These are phyloP conservation scores for Aspergillus latus DNA, from an alignment of 2,329 filamentous ascomycete species.

Conservation along the genomic window DNA sequence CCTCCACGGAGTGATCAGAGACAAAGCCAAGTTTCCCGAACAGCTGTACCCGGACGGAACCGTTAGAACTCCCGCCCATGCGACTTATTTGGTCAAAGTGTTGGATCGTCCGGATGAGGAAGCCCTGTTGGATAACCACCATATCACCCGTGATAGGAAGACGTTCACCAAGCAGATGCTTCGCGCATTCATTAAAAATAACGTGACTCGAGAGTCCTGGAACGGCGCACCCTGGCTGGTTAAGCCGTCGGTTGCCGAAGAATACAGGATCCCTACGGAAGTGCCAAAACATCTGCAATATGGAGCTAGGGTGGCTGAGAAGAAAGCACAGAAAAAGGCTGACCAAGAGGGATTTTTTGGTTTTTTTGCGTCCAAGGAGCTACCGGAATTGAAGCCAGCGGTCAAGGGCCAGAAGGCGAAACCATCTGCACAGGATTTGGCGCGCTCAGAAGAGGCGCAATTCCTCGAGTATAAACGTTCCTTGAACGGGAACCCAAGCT, in stretches of 20 bases:
- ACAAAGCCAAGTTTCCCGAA: slow-evolving; percentile 75
- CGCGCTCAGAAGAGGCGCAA: slow-evolving; percentile 47
- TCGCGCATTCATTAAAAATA: slow-evolving; percentile 91
- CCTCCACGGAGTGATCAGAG: slow-evolving; percentile 72
- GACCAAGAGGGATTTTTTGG: slow-evolving; percentile 53
- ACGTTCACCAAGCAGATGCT: slow-evolving; percentile 93
- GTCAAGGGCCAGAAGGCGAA: slow-evolving; percentile 69
- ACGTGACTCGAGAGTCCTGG: slow-evolving; percentile 88
- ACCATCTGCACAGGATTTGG: slow-evolving; percentile 46
- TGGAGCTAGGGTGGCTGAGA: slow-evolving; percentile 74
- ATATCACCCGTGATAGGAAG: slow-evolving; percentile 83
- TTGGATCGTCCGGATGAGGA: slow-evolving; percentile 68
- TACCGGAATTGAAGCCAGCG: slow-evolving; percentile 73
- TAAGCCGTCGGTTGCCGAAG: slow-evolving; percentile 77
- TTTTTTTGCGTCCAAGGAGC: slow-evolving; percentile 54
- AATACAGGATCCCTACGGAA: slow-evolving; percentile 83
- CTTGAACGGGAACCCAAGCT: slow-evolving; percentile 46
- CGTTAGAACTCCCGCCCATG: slow-evolving; percentile 65
- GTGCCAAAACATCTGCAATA: slow-evolving; percentile 80
- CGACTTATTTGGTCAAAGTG: slow-evolving; percentile 77
- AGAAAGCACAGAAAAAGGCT: slow-evolving; percentile 68
- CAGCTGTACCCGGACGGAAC: slow-evolving; percentile 64
- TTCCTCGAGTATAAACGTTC: slow-evolving; percentile 51
- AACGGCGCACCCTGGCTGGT: slow-evolving; percentile 96
- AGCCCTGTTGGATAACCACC: slow-evolving; percentile 73